A percentile compares a stretch with the other conserved stretches of the same genome.
phyloP scores from a whole-genome alignment of 2,329 filamentous ascomycete species.

The Xylaria hypoxylon region DNA sequence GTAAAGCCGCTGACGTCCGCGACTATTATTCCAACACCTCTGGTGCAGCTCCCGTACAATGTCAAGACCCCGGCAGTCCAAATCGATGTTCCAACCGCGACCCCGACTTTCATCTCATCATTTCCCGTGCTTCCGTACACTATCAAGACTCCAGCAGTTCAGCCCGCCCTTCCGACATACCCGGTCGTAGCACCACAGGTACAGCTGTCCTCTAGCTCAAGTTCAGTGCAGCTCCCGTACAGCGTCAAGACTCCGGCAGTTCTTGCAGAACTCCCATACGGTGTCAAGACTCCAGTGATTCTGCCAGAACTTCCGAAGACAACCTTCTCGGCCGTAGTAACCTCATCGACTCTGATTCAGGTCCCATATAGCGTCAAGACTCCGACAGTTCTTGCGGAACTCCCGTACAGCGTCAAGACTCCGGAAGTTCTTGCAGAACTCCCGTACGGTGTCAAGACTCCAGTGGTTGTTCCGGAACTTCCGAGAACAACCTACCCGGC shows the following conservation, averaged over 20 bases:
- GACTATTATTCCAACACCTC: not conserved
- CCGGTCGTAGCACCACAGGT: not conserved
- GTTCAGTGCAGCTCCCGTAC: not conserved
- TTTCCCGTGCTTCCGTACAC: not conserved
- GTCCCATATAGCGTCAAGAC: no score
- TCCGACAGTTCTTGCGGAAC: no score
- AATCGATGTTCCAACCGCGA: not conserved
- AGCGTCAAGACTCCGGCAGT: not conserved
- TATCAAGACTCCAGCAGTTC: conserved; percentile 8
- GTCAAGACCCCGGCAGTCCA: not conserved
- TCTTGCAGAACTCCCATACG: not conserved
- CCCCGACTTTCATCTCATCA: not conserved
- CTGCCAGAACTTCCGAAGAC: no score
- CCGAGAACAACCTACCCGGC: no score
- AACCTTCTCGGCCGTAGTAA: no score
- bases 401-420: conserved; percentile 1
- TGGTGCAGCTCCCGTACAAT: not conserved
- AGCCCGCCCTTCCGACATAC: not conserved
- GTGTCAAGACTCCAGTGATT: not conserved
- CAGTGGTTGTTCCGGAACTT: not conserved
- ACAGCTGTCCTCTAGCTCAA: no score
- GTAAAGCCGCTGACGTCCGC: not conserved
- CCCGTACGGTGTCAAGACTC: not conserved
- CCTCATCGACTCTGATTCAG: no score
- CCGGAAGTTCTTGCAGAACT: not conserved